Evolutionary conservation across 495 filamentous ascomycete genomes (phyloP).

Genomic region (Lasiosphaeria miniovina): DNA sequence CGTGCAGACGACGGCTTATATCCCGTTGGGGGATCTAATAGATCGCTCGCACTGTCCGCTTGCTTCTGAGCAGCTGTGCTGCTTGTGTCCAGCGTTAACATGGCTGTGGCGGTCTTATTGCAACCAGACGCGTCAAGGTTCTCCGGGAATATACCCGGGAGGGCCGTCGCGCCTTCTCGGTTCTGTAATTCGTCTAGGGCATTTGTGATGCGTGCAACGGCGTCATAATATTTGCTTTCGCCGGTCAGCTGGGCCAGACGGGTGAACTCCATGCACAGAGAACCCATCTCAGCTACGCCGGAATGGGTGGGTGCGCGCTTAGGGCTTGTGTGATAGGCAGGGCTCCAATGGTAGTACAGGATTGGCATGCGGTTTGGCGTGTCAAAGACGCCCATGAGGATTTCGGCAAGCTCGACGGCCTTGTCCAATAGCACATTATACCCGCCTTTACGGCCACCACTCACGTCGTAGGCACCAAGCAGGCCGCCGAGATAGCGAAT

Average conservation of each 20-base stretch:
- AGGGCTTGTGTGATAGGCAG: conserved; percentile 59
- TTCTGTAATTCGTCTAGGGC: conserved; percentile 77
- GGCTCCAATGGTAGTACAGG: conserved; percentile 82
- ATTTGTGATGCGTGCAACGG: conserved; percentile 86
- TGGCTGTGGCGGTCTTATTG: conserved; percentile 40
- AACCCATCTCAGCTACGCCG: conserved; percentile 82
- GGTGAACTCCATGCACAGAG: conserved; percentile 92
- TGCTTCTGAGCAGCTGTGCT: conserved; percentile 23
- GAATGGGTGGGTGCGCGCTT: conserved; percentile 62
- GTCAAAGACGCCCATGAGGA: conserved; percentile 90
- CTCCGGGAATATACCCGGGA: conserved; percentile 84
- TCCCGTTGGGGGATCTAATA: conserved; percentile 9
- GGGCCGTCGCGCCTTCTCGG: conserved; percentile 53
- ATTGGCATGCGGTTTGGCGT: conserved; percentile 95
- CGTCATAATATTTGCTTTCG: conserved; percentile 88
- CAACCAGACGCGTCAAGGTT: conserved; percentile 69
- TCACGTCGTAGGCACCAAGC: conserved; percentile 79
- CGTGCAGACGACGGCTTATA: conserved; percentile 4
- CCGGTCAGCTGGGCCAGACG: conserved; percentile 87
- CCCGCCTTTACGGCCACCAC: conserved; percentile 47
- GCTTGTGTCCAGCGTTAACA: conserved; percentile 16
- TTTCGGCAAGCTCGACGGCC: conserved; percentile 81
- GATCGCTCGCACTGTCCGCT: conserved; percentile 15
- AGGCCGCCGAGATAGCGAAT: conserved; percentile 86
- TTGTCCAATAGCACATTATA: conserved; percentile 75